A percentile compares a stretch with the other conserved stretches of the same genome.
phyloP scores from a whole-genome alignment of 83 land plant genomes.

The Diphasiastrum complanatum region DNA sequence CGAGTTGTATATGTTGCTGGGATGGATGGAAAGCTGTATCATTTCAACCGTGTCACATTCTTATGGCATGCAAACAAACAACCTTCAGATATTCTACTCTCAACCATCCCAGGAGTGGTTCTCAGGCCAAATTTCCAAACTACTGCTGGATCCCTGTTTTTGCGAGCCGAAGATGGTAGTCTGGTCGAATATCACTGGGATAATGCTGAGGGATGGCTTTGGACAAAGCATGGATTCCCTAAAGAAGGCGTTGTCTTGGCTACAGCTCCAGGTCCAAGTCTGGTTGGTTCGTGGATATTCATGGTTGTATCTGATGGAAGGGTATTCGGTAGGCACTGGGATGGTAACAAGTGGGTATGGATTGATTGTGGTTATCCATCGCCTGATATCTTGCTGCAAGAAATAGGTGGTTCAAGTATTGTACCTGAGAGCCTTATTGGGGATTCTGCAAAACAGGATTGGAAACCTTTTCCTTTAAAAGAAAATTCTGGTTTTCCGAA shows the following conservation, averaged over 20 bases:
- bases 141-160: conserved; percentile 55
- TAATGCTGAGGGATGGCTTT: conserved; percentile 55
- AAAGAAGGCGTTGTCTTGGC: conserved; percentile 36
- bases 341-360: conserved; percentile 55
- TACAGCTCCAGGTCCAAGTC: conserved; percentile 63
- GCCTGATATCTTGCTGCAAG: neutral
- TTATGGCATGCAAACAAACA: conserved; percentile 67
- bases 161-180: conserved; percentile 58
- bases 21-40: conserved; percentile 51
- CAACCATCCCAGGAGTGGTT: conserved; percentile 55
- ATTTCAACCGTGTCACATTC: conserved; percentile 59
- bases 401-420: no score
- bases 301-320: conserved; percentile 60
- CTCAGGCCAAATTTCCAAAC: conserved; percentile 40
- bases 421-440: conserved; percentile 11
- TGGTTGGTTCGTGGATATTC: conserved; percentile 46
- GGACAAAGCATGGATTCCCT: conserved; percentile 72
- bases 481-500: neutral
- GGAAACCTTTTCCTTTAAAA: neutral
- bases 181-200: conserved; percentile 61
- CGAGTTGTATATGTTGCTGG: conserved; percentile 65
- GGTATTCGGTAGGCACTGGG: conserved; percentile 43
- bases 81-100: conserved; percentile 49
- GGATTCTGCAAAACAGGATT: no score
- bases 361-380: conserved; percentile 42